Evolutionary conservation across 257 asterid genomes (phyloP).

Genomic region (Orobanche coerulescens): DNA sequence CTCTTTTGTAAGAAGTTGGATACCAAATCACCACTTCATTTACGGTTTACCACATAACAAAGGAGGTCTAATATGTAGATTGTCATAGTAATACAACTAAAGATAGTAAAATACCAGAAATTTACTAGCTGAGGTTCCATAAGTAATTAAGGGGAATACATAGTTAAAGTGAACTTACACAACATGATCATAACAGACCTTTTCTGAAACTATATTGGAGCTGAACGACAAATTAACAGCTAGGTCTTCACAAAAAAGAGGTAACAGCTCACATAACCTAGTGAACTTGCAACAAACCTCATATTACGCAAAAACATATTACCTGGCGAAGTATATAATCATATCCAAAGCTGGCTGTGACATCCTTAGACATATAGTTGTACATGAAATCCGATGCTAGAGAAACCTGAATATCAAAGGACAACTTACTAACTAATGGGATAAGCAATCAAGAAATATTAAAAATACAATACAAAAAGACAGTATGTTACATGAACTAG

Average conservation of each 20-base stretch:
- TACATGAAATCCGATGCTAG: conserved; percentile 88
- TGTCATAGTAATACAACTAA: not conserved
- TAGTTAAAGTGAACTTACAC: not conserved
- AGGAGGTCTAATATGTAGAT: not conserved
- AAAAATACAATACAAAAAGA: not conserved
- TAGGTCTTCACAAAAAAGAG: not conserved
- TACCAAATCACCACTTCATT: not conserved
- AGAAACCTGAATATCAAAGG: conserved; percentile 54
- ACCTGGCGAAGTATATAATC: conserved; percentile 94
- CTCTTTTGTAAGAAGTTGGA: not conserved
- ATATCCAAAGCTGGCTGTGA: conserved; percentile 83
- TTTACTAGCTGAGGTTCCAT: not conserved
- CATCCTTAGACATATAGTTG: conserved; percentile 81
- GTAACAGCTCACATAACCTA: not conserved
- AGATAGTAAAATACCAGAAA: not conserved
- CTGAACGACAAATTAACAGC: not conserved
- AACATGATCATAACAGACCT: not conserved
- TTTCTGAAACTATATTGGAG: not conserved
- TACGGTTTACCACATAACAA: not conserved
- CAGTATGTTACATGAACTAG: not conserved
- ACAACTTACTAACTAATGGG: conserved; percentile 10
- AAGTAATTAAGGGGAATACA: not conserved
- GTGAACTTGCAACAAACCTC: not conserved
- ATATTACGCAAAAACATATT: conserved; percentile 12
- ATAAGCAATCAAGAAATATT: not conserved